Evolutionary conservation across 352 stramenopile species (phyloP).

Genomic region (Thraustotheca clavata): DNA sequence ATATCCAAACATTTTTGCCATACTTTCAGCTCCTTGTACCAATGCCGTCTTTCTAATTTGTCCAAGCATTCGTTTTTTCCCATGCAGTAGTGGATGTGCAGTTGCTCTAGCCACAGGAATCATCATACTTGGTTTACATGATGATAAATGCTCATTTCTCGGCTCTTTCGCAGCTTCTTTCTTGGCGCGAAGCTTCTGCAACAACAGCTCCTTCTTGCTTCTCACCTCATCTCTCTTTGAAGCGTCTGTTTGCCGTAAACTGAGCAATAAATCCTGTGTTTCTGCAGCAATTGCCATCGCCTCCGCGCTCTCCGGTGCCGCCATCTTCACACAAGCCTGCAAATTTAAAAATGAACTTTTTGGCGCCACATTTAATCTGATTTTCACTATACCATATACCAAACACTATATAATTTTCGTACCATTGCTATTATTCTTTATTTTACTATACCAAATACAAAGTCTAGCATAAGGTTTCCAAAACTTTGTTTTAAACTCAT

Average conservation of each 20-base stretch:
- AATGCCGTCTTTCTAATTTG: constrained; percentile 18
- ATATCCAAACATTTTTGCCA: constrained; percentile 75
- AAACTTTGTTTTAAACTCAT: too few relatives aligned
- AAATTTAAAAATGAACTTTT: too few relatives aligned
- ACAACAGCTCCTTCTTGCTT: constrained; percentile 9
- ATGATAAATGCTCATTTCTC: neutral
- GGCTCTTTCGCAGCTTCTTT: neutral
- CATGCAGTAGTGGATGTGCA: constrained; percentile 11
- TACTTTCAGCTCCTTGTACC: constrained; percentile 34
- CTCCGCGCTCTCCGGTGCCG: too few relatives aligned
- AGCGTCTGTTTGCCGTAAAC: constrained; percentile 8
- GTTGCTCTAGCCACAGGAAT: constrained; percentile 13
- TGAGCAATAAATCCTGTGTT: constrained; percentile 16
- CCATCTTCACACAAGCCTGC: too few relatives aligned
- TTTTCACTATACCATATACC: too few relatives aligned
- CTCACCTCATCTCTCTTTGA: constrained; percentile 10
- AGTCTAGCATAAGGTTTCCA: too few relatives aligned
- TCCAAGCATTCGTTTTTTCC: constrained; percentile 20
- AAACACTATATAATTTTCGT: too few relatives aligned
- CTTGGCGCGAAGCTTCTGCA: constrained; percentile 18
- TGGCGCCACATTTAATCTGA: too few relatives aligned
- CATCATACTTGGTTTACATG: neutral
- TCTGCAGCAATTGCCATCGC: constrained; percentile 19
- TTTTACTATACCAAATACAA: too few relatives aligned
- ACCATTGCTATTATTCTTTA: too few relatives aligned